These are phyloP conservation scores for Malbranchea cinnamomea DNA, from an alignment of 2,329 filamentous ascomycete species.

Conservation along the genomic window DNA sequence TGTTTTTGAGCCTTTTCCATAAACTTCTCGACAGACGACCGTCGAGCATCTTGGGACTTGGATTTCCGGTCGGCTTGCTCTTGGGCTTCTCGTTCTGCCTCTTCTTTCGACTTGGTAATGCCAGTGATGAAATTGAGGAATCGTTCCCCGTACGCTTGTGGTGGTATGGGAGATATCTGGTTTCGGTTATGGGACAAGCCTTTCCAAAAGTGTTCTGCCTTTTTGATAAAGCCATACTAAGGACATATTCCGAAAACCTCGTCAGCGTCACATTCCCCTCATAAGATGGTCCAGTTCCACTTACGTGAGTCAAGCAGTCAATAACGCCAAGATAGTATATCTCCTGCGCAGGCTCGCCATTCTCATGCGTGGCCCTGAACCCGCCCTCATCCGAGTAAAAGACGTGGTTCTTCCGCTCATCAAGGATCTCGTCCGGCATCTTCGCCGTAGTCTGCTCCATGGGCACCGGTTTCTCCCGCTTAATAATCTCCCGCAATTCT, in stretches of 20 bases:
- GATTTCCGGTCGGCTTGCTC: conserved; percentile 17
- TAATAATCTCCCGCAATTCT: conserved; percentile 82
- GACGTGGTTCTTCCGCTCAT: conserved; percentile 59
- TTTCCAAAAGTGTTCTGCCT: conserved; percentile 94
- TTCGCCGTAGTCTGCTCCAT: conserved; percentile 68
- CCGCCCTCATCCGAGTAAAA: conserved; percentile 94
- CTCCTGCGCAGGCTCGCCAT: conserved; percentile 70
- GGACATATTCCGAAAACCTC: background rate
- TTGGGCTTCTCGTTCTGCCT: conserved; percentile 44
- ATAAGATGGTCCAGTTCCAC: conserved; percentile 21
- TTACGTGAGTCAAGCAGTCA: conserved; percentile 90
- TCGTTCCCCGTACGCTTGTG: conserved; percentile 79
- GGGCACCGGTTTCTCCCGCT: conserved; percentile 82
- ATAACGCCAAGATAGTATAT: conserved; percentile 98
- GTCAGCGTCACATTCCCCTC: background rate
- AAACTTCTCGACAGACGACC: conserved; percentile 36
- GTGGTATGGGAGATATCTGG: conserved; percentile 85
- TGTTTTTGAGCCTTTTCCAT: conserved; percentile 47
- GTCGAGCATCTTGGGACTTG: conserved; percentile 15
- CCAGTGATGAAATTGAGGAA: conserved; percentile 86
- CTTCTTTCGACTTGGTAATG: conserved; percentile 80
- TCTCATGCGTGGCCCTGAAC: conserved; percentile 81
- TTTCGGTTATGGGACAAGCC: conserved; percentile 68
- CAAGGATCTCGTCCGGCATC: conserved; percentile 81
- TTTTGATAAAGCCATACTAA: conserved; percentile 87